Evolutionary conservation across 192 early-diverging fungal species (phyloP).

Genomic region (Backusella tarrabulga): DNA sequence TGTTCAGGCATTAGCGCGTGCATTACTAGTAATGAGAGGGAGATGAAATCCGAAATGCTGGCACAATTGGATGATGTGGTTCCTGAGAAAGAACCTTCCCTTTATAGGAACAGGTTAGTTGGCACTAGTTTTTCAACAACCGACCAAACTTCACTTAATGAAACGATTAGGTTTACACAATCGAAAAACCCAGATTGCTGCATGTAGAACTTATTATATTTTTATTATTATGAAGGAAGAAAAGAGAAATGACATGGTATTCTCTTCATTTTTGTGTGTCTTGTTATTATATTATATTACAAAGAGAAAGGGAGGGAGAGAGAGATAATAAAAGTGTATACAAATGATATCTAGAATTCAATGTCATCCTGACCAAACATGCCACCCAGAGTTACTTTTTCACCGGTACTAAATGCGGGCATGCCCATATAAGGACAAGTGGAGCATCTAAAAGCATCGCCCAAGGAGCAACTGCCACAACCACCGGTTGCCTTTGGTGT

Average conservation of each 20-base stretch:
- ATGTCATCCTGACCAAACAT: slow-evolving; percentile 42
- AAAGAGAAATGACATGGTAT: background rate
- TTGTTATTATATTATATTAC: background rate
- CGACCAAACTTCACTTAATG: background rate
- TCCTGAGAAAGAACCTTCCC: background rate
- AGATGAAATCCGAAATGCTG: background rate
- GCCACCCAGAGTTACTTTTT: slow-evolving; percentile 86
- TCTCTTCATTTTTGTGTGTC: background rate
- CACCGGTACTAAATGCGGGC: slow-evolving; percentile 95
- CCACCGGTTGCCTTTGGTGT: slow-evolving; percentile 48
- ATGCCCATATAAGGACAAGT: slow-evolving; percentile 96
- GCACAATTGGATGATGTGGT: background rate
- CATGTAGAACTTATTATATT: background rate
- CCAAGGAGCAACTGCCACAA: slow-evolving; percentile 81
- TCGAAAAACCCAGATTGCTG: background rate
- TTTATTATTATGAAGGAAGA: background rate
- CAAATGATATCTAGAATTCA: slow-evolving; percentile 17
- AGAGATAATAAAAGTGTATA: background rate
- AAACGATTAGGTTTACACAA: no score
- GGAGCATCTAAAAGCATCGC: slow-evolving; percentile 96
- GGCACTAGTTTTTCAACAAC: background rate
- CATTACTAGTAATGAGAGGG: background rate
- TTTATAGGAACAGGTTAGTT: background rate
- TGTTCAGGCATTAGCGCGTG: no score
- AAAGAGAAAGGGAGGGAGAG: background rate